These are phyloP conservation scores for Fusarium sp. DNA, from an alignment of 2,329 filamentous ascomycete genomes.

Conservation along the genomic window DNA sequence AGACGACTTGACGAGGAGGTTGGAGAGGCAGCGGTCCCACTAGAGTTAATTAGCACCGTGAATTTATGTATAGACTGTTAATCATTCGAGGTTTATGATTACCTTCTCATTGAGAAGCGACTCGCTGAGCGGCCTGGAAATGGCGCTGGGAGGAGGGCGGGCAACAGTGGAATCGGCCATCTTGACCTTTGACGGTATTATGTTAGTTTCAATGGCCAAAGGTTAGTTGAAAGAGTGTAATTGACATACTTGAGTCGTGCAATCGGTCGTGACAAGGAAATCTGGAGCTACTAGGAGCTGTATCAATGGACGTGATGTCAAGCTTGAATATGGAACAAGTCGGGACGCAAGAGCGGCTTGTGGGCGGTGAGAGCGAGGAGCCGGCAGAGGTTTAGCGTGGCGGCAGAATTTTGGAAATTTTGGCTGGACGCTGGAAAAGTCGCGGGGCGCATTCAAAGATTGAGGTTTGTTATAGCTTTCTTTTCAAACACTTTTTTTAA, in stretches of 20 bases:
- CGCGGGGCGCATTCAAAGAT: slow-evolving; percentile 41
- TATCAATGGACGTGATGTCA: slow-evolving; percentile 50
- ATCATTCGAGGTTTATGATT: slow-evolving; percentile 47
- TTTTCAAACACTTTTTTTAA: slow-evolving; percentile 26
- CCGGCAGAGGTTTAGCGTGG: slow-evolving; percentile 41
- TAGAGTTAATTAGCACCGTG: slow-evolving; percentile 55
- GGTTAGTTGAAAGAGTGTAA: slow-evolving; percentile 7
- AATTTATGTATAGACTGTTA: not conserved
- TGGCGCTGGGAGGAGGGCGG: slow-evolving; percentile 68
- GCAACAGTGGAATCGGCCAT: slow-evolving; percentile 66
- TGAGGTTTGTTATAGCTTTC: slow-evolving; percentile 26
- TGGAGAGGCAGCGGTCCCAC: slow-evolving; percentile 99
- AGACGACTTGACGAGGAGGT: slow-evolving; percentile 94
- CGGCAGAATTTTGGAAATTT: slow-evolving; percentile 63
- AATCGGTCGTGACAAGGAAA: slow-evolving; percentile 39
- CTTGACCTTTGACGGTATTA: slow-evolving; percentile 45
- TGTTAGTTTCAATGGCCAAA: slow-evolving; percentile 37
- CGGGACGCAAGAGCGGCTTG: slow-evolving; percentile 53
- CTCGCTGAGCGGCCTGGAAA: slow-evolving; percentile 92
- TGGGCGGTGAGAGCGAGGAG: slow-evolving; percentile 57
- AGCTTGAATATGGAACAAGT: slow-evolving; percentile 51
- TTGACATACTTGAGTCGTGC: slow-evolving; percentile 43
- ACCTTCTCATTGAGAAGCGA: slow-evolving; percentile 99
- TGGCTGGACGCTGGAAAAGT: slow-evolving; percentile 47
- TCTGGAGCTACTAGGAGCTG: slow-evolving; percentile 49